Base-by-base conservation (phyloP, 2,329 filamentous ascomycete species). In the Ceratocystis lukuohia region DNA sequence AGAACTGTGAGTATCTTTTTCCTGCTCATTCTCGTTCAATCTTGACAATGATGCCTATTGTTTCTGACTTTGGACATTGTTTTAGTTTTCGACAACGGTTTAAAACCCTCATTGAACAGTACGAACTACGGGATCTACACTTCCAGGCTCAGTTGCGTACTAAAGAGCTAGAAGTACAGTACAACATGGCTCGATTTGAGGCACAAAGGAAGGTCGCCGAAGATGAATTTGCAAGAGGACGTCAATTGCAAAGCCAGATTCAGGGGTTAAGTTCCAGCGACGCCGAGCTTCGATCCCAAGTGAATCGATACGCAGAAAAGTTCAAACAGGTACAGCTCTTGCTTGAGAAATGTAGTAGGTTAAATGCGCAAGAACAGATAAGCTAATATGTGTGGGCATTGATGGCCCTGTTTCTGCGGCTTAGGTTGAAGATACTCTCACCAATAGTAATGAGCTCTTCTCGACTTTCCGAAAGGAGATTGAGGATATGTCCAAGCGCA, bases 401-500 rank as follows among this genome's bases (percentile, higher is more conserved):
- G 37, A 25, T 10, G 50, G 22, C 25, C 50, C 48, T 28, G 8
- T 56, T 30, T 61, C 30, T 20, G 12, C 17, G 37, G 37, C 37
- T 69, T 71, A 97, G 93, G 93, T 97, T 74, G 93, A 97, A 82
- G 94, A 97, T 77, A 97, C 93, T 46, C 83, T 97, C 64, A 97
- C 96, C 77, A 97, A 96, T 75, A 96, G 91, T 76, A 97, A 97
- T 78, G 94, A 97, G 74, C 80, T 97, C 65, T 97, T 97, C 76
- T 80, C 96, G 71, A 96, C 94, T 0, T 97, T 97, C 77, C 85
- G 93, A 65, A 96, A 96, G 78, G 94, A 97, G 77, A 97, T 97
- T 92, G 94, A 97, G 77, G 94, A 97, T 73, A 97, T 97, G 92
- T 96, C 92, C 0, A 96, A 96, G 79, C 97, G 97, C 79, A 96